These are phyloP conservation scores for Fomitopsis schrenkii DNA, from an alignment of 1,284 basidiomycete species.

Conservation along the genomic window DNA sequence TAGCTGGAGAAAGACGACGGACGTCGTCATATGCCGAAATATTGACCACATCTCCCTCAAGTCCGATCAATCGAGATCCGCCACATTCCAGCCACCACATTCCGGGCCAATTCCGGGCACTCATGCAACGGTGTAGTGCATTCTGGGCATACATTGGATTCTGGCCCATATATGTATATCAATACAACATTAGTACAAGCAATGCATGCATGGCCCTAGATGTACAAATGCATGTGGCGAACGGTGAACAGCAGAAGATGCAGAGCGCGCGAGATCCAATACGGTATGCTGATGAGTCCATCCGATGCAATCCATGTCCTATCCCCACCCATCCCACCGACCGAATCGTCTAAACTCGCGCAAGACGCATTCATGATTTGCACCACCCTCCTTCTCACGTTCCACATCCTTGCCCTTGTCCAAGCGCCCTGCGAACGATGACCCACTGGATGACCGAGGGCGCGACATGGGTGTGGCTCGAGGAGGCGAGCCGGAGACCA, in stretches of 20 bases:
- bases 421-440: slow-evolving; percentile 41
- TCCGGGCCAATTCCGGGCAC: background rate
- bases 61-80: background rate
- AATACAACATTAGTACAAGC: slow-evolving; percentile 14
- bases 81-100: background rate
- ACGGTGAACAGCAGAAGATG: background rate
- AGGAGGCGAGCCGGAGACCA: slow-evolving; percentile 38
- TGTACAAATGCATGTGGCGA: slow-evolving; percentile 10
- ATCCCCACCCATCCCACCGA: slow-evolving; percentile 83
- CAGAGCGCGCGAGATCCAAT: background rate
- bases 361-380: slow-evolving; percentile 60
- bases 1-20: background rate
- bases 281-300: slow-evolving; percentile 5
- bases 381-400: slow-evolving; percentile 52
- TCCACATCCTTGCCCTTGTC: slow-evolving; percentile 66
- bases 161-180: background rate
- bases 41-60: background rate
- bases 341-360: slow-evolving; percentile 78
- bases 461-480: slow-evolving; percentile 34
- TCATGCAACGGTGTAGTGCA: background rate
- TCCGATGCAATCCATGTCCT: slow-evolving; percentile 14
- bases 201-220: slow-evolving; percentile 1
- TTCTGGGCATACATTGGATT: too few species aligned
- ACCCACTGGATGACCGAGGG: slow-evolving; percentile 48
- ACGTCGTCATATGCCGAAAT: background rate